Evolutionary conservation across 2,329 filamentous ascomycete genomes (phyloP).

Genomic region (Thielaviopsis punctulata): DNA sequence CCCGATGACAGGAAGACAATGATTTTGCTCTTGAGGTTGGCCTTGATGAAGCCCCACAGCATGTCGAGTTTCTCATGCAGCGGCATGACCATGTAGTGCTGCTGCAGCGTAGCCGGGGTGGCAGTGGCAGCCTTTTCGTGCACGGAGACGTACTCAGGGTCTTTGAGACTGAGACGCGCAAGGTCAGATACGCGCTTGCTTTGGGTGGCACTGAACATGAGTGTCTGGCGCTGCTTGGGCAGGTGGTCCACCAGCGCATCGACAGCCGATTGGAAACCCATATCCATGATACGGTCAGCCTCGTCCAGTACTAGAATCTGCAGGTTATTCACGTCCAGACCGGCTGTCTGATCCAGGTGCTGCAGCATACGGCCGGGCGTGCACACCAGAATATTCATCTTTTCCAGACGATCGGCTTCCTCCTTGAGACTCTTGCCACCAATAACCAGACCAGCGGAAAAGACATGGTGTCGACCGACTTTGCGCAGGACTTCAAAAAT

Average conservation of each 20-base stretch:
- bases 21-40: conserved; percentile 84
- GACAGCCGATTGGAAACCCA: conserved; percentile 83
- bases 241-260: conserved; percentile 89
- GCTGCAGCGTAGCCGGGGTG: conserved; percentile 69
- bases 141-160: conserved; percentile 89
- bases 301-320: conserved; percentile 91
- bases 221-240: conserved; percentile 68
- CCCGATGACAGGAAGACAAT: conserved; percentile 89
- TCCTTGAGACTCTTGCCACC: conserved; percentile 83
- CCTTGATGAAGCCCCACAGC: conserved; percentile 79
- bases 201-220: conserved; percentile 92
- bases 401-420: conserved; percentile 62
- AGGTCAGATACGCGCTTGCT: conserved; percentile 88
- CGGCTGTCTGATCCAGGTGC: conserved; percentile 84
- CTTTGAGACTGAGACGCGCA: conserved; percentile 68
- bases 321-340: conserved; percentile 76
- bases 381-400: conserved; percentile 95
- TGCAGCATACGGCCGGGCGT: conserved; percentile 91
- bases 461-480: conserved; percentile 72
- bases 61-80: conserved; percentile 81
- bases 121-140: conserved; percentile 67
- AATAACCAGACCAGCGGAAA: conserved; percentile 85
- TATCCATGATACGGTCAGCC: conserved; percentile 90
- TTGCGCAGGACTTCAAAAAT: conserved; percentile 91
- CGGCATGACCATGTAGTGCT: conserved; percentile 79